Evolutionary conservation across 2,329 filamentous ascomycete species (phyloP).

Genomic region (Hypoxylon sp.): DNA sequence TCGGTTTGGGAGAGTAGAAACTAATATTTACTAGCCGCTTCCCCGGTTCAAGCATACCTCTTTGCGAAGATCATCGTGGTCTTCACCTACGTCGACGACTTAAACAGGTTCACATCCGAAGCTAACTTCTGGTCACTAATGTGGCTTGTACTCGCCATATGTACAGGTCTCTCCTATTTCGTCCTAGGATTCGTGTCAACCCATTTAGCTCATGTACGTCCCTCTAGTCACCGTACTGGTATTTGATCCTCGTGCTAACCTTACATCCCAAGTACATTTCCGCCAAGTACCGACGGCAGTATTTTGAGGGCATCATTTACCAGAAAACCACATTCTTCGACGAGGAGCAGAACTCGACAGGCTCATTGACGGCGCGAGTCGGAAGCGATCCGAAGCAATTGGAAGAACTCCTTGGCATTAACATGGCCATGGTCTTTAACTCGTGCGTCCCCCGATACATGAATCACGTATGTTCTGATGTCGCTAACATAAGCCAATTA

Average conservation of each 20-base stretch:
- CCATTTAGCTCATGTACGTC: constrained; percentile 56
- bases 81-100: constrained; percentile 55
- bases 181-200: constrained; percentile 59
- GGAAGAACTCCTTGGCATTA: constrained; percentile 71
- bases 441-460: constrained; percentile 52
- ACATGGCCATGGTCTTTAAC: constrained; percentile 72
- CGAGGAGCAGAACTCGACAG: constrained; percentile 68
- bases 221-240: background rate
- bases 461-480: background rate
- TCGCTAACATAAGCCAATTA: constrained; percentile 21
- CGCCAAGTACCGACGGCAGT: constrained; percentile 68
- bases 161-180: constrained; percentile 66
- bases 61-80: constrained; percentile 66
- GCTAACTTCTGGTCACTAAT: constrained; percentile 74
- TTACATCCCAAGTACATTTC: constrained; percentile 56
- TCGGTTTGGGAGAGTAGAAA: constrained; percentile 11
- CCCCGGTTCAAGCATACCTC: constrained; percentile 66
- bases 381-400: constrained; percentile 69
- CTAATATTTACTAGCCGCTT: constrained; percentile 52
- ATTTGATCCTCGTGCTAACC: constrained; percentile 8
- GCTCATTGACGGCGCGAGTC: constrained; percentile 68
- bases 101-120: constrained; percentile 53
- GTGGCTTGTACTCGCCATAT: constrained; percentile 70
- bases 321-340: constrained; percentile 73
- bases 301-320: constrained; percentile 69